Conservation (phyloP, 2,329 filamentous ascomycete species). For the Scorias spongiosa region DNA sequence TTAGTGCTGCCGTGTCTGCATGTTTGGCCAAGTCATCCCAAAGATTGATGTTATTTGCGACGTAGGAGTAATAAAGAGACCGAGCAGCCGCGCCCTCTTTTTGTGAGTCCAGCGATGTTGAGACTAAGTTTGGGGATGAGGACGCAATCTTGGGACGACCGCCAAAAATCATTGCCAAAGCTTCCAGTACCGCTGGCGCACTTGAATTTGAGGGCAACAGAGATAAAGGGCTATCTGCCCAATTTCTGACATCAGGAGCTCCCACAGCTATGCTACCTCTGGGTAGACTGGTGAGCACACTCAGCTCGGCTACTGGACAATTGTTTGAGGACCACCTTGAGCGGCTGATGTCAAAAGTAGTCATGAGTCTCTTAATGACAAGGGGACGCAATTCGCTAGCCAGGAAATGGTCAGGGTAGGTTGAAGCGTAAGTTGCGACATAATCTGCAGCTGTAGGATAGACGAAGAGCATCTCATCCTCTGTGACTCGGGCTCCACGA, state of each 20-base stretch:
- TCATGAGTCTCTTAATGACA: constrained; percentile 33
- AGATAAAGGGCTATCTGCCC: constrained; percentile 29
- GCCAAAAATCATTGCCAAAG: constrained; percentile 40
- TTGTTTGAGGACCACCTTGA: constrained; percentile 37
- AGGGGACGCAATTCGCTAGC: constrained; percentile 28
- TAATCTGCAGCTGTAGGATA: constrained; percentile 42
- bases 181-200: constrained; percentile 38
- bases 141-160: constrained; percentile 17
- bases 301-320: constrained; percentile 40
- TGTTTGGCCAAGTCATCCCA: constrained; percentile 38
- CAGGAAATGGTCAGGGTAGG: constrained; percentile 41
- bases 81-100: constrained; percentile 38
- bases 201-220: constrained; percentile 37
- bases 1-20: constrained; percentile 42
- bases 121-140: constrained; percentile 24
- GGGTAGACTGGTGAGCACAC: constrained; percentile 42
- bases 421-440: constrained; percentile 39
- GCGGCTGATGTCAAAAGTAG: constrained; percentile 29
- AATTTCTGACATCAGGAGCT: constrained; percentile 8
- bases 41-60: constrained; percentile 33
- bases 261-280: constrained; percentile 36
- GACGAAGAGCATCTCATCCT: constrained; percentile 38
- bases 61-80: constrained; percentile 39
- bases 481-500: constrained; percentile 27
- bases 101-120: constrained; percentile 18